Evolutionary conservation across 179 eudicot species (phyloP), one percentile per base, ranked within the genome.

Genomic region (Spinacia oleracea): DNA sequence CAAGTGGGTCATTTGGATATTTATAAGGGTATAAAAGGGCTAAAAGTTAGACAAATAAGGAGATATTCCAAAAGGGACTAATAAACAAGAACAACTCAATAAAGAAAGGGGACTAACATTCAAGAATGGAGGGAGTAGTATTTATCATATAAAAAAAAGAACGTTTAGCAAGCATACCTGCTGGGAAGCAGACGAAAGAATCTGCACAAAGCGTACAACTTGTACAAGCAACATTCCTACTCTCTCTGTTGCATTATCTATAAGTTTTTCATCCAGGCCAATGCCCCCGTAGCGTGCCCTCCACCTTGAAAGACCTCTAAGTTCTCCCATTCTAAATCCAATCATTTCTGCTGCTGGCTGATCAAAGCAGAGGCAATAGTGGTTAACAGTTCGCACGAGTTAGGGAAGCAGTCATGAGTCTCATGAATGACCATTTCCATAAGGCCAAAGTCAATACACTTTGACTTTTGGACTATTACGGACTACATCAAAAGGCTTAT

Each of bases 281-380:
- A 96, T 89, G 81, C 87, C 84, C 60, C 84, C 90, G 83, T 79
- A 96, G 75, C 97, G 98, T 83, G 99, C 87, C 79, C 93, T 93
- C 99, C 99, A 96, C 83, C 88, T 96, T 76, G 98, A 92, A 86
- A 96, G 94, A 62, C 98, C 99, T 86, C 92, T 90, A 40, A 96
- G 86, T 84, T 94, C 99, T 73, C 99, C 99, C 84, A 96, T 87
- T 87, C 98, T 85, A 76, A 96, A 96, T 75, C 86, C 97, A 84
- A 96, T 89, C 46, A 94, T 90, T 88, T 96, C 99, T 74, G 97
- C 90, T 71, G 99, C 98, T 71, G 99, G 99, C 99, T 96, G 90
- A 72, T 73, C 72, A 86, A 66, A 84, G 80, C 18, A 45, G 42
- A 77, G 29, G 76, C 23, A 75, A 55, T 73, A 56, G 74, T 14